Percentiles rank a stretch among this genome's conserved stretches.
phyloP scores from a whole-genome alignment of 164 flowering plant species.

The Vitis labrusca region DNA sequence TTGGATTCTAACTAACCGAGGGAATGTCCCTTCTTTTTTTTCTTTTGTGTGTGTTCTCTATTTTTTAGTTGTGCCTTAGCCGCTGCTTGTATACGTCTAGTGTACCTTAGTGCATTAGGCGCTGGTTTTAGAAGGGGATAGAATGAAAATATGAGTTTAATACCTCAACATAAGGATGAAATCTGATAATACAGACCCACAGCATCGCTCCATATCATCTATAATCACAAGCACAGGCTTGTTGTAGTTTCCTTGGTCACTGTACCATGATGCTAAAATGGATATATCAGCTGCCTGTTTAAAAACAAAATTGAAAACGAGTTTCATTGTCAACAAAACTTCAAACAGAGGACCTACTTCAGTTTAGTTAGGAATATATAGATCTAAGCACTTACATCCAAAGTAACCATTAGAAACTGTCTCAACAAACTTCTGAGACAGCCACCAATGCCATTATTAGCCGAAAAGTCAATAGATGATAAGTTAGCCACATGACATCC shows the following conservation, averaged over 20 bases:
- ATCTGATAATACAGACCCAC: constrained; percentile 68
- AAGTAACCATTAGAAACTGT: constrained; percentile 46
- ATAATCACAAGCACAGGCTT: constrained; percentile 72
- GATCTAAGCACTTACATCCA: constrained; percentile 45
- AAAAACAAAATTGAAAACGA: constrained; percentile 12
- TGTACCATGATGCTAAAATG: constrained; percentile 80
- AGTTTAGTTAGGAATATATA: not conserved
- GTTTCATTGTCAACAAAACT: not conserved
- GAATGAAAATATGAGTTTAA: not conserved
- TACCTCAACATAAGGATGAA: constrained; percentile 81
- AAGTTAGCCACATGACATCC: constrained; percentile 85
- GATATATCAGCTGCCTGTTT: constrained; percentile 70
- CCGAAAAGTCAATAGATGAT: constrained; percentile 66
- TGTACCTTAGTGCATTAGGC: too few species aligned
- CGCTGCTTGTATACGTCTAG: too few species aligned
- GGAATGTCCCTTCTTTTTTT: too few species aligned
- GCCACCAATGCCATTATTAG: constrained; percentile 74
- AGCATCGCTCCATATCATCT: constrained; percentile 81
- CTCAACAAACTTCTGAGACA: constrained; percentile 72
- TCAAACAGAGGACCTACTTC: not conserved
- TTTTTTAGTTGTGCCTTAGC: too few species aligned
- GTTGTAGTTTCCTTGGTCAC: constrained; percentile 45
- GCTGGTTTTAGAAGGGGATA: too few species aligned
- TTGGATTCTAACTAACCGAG: too few species aligned
- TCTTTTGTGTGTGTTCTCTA: too few species aligned